These are phyloP conservation scores for Aspergillus alliaceus DNA, from an alignment of 2,329 filamentous ascomycete species.

Conservation along the genomic window DNA sequence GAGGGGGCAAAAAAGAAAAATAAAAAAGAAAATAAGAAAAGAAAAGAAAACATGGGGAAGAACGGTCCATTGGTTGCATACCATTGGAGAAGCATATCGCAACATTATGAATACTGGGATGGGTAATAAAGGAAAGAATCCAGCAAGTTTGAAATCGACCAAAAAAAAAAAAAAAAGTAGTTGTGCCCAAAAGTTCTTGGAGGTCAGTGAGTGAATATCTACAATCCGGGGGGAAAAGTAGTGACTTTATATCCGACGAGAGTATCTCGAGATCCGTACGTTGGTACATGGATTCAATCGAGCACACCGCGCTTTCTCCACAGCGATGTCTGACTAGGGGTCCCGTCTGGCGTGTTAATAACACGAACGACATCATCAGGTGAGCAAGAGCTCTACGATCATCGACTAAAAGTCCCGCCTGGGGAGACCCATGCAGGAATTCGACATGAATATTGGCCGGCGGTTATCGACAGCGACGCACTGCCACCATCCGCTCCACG, in stretches of 20 bases:
- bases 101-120: not conserved
- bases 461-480: constrained; percentile 16
- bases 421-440: constrained; percentile 10
- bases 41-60: not conserved
- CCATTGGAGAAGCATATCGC: not conserved
- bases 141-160: no score
- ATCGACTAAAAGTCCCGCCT: constrained; percentile 7
- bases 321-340: constrained; percentile 1
- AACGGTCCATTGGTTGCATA: not conserved
- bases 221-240: not conserved
- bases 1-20: not conserved
- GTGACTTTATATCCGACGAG: not conserved
- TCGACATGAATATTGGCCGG: constrained; percentile 3
- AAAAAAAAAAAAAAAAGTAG: not conserved
- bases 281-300: constrained; percentile 22
- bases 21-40: not conserved
- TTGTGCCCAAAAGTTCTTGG: not conserved
- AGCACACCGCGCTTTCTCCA: constrained; percentile 10
- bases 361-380: constrained; percentile 24
- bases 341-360: constrained; percentile 1
- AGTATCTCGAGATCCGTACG: constrained; percentile 6
- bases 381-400: constrained; percentile 15
- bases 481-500: not conserved
- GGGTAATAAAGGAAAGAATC: not conserved
- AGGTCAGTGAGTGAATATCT: not conserved